phyloP scores from a whole-genome alignment of 2,329 filamentous ascomycete species.

The Acrocalymma vagum region DNA sequence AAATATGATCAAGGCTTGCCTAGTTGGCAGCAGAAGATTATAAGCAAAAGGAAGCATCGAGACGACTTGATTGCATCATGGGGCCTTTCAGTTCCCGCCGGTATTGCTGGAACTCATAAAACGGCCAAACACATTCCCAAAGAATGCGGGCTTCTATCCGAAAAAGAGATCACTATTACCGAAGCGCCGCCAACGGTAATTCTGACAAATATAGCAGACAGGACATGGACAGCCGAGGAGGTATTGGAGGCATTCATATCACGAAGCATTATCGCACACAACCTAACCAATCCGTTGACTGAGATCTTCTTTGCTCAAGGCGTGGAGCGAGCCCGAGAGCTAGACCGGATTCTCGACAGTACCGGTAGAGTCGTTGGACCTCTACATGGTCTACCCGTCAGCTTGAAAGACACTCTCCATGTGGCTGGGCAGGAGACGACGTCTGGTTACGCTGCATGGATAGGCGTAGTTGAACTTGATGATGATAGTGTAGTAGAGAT shows the following conservation, averaged over 20 bases:
- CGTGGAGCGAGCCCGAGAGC: constrained; percentile 55
- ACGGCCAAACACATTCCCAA: too few species aligned
- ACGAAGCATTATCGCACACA: constrained; percentile 59
- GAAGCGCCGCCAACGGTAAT: constrained; percentile 45
- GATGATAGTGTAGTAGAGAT: constrained; percentile 65
- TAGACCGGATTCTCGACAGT: too few species aligned
- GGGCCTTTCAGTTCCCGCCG: too few species aligned
- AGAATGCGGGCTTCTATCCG: constrained; percentile 66
- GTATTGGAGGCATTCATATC: constrained; percentile 62
- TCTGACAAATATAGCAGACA: constrained; percentile 41
- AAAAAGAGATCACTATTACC: constrained; percentile 57
- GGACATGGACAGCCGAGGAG: constrained; percentile 56
- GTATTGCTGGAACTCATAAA: too few species aligned
- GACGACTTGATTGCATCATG: too few species aligned
- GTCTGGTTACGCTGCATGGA: constrained; percentile 65
- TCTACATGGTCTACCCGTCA: constrained; percentile 70
- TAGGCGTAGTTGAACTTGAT: constrained; percentile 55
- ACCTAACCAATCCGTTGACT: constrained; percentile 57
- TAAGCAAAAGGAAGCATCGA: too few species aligned
- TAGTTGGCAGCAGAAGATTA: too few species aligned
- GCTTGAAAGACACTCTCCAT: constrained; percentile 74
- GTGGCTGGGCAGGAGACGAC: constrained; percentile 60
- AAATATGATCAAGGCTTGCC: too few species aligned
- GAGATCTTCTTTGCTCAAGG: constrained; percentile 63
- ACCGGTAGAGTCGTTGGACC: constrained; percentile 63